Evolutionary conservation across 2,329 filamentous ascomycete species (phyloP).

Genomic region (Madurella mycetomatis): DNA sequence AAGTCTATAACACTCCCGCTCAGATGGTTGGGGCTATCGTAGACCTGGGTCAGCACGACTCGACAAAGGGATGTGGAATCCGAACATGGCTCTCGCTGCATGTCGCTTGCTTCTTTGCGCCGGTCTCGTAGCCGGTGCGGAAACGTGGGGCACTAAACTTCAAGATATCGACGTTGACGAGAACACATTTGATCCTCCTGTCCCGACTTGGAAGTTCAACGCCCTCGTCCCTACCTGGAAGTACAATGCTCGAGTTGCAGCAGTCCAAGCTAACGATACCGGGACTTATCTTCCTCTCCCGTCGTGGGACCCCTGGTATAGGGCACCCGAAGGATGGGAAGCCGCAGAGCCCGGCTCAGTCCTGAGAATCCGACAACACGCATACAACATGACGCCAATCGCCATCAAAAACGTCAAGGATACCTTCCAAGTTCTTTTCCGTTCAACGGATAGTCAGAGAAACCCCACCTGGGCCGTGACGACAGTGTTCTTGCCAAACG

Average conservation of each 20-base stretch:
- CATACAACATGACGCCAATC: slow-evolving; percentile 11
- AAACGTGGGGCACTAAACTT: no score
- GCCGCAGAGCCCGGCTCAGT: slow-evolving; percentile 3
- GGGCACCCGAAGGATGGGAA: slow-evolving; percentile 10
- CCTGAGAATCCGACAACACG: slow-evolving; percentile 8
- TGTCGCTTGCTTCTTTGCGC: not conserved
- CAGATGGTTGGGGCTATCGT: no score
- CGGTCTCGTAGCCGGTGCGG: not conserved
- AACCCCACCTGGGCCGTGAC: slow-evolving; percentile 17
- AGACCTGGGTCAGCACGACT: no score
- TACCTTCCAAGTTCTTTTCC: slow-evolving; percentile 15
- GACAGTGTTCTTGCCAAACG: slow-evolving; percentile 12
- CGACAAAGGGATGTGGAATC: not conserved
- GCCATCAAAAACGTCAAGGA: slow-evolving; percentile 6
- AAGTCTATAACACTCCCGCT: no score
- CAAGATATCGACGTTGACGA: no score
- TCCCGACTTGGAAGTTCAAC: no score
- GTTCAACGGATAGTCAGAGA: slow-evolving; percentile 8
- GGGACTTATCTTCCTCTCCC: slow-evolving; percentile 8
- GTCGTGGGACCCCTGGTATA: slow-evolving; percentile 11
- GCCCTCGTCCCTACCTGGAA: no score
- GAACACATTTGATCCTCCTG: no score
- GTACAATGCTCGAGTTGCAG: not conserved
- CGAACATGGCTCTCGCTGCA: not conserved
- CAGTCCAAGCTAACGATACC: slow-evolving; percentile 1